Conservation (phyloP, 2,329 filamentous ascomycete species). For the Microcera coccophila region DNA sequence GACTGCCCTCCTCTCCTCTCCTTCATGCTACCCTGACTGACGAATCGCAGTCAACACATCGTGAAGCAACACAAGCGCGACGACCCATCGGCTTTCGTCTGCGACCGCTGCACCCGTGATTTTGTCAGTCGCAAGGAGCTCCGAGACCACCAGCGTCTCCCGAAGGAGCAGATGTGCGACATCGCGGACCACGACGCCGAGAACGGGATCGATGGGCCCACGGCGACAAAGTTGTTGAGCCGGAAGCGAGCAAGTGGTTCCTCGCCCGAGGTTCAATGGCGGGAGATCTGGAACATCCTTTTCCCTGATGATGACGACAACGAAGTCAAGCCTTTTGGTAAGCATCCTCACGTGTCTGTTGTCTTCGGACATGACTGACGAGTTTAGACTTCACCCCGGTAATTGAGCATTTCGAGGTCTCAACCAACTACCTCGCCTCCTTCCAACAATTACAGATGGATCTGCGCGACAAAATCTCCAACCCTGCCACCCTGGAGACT, state of each 20-base stretch:
- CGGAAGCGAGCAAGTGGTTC: constrained; percentile 38
- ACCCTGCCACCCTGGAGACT: constrained; percentile 36
- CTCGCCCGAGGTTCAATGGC: constrained; percentile 38
- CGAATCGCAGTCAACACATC: constrained; percentile 35
- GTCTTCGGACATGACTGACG: constrained; percentile 5
- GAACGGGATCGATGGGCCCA: constrained; percentile 39
- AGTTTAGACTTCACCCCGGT: constrained; percentile 37
- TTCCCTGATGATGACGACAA: constrained; percentile 40
- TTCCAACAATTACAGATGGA: constrained; percentile 33
- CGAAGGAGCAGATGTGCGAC: constrained; percentile 41
- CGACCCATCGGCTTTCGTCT: constrained; percentile 38
- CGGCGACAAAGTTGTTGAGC: constrained; percentile 38
- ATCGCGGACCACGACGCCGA: constrained; percentile 39
- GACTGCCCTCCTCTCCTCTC: background rate
- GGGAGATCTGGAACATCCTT: constrained; percentile 40
- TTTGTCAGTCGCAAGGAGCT: constrained; percentile 37
- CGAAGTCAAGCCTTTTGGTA: constrained; percentile 30
- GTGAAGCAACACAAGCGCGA: constrained; percentile 43
- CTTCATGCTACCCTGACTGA: too few relatives aligned
- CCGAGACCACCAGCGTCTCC: constrained; percentile 38
- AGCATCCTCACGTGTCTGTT: constrained; percentile 2
- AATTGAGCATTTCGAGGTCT: constrained; percentile 41
- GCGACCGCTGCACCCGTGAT: constrained; percentile 39
- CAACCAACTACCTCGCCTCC: constrained; percentile 30
- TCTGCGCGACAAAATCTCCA: constrained; percentile 37